Evolutionary conservation across 768 basidiomycete genomes (phyloP).

Genomic region (Mrakia hoshinonis): DNA sequence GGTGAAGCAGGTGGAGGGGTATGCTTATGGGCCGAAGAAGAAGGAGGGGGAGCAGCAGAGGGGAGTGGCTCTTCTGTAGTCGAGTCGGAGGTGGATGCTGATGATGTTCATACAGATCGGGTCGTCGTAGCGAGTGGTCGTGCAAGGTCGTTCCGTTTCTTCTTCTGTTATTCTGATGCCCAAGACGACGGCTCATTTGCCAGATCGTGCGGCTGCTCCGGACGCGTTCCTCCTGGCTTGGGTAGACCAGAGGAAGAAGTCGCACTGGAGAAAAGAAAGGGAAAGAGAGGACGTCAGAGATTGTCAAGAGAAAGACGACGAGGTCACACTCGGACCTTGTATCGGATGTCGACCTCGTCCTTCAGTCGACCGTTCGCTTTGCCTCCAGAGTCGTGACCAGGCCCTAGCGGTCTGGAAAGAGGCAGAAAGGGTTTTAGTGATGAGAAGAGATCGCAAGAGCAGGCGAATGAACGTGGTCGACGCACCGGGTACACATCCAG

Average conservation of each 20-base stretch:
- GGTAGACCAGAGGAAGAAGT: slow-evolving; percentile 8
- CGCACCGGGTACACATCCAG: slow-evolving; percentile 22
- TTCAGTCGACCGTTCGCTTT: slow-evolving; percentile 12
- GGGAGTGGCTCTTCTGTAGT: neutral
- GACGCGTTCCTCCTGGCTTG: slow-evolving; percentile 7
- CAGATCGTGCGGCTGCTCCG: neutral
- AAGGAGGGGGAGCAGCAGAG: neutral
- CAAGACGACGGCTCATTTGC: neutral
- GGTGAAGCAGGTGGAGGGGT: slow-evolving; percentile 12
- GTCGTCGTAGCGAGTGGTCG: neutral
- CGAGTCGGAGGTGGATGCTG: neutral
- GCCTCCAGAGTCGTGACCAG: slow-evolving; percentile 21
- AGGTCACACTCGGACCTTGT: neutral
- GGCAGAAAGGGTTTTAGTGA: neutral
- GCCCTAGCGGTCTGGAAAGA: slow-evolving; percentile 16
- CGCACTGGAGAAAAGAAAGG: neutral
- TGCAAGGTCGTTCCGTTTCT: neutral
- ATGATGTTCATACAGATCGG: neutral
- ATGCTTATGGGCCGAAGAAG: neutral
- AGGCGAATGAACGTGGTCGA: neutral
- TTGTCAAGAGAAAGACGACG: neutral
- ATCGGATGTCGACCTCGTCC: slow-evolving; percentile 7
- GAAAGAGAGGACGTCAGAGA: neutral
- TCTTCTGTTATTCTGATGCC: neutral
- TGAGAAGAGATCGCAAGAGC: neutral